Base-by-base conservation (phyloP, 2,329 filamentous ascomycete species). In the Pseudogymnoascus sp. region DNA sequence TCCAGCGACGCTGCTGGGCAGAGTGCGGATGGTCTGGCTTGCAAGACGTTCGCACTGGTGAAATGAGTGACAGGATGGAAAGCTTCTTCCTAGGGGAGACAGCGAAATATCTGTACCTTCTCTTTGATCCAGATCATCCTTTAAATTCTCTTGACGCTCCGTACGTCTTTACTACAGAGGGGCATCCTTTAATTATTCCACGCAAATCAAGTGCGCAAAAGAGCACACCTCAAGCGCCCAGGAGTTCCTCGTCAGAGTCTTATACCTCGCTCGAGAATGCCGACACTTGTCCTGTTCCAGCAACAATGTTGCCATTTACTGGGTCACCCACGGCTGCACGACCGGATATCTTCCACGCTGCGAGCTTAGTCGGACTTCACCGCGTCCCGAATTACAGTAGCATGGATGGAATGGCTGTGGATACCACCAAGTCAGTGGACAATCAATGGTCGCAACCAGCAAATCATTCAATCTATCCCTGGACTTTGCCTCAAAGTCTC, bases 31-130 rank as follows among this genome's bases (percentile, higher is more conserved):
- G 93, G 92, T 90, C 93, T 13, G 93, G 93, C 0, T 80, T 97
- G 37, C 88, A 92, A 70, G 88, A 93, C 73, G 90, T 93, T 7
- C 80, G 87, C 35, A 90, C 84, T 4, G 93, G 93, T 3, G 91
- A 97, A 76, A 86, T 91, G 75, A 90, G 85, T 69, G 93, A 99
- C 73, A 88, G 95, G 35, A 97, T 97, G 95, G 95, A 99, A 76
- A 97, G 93, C 73, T 99, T 97, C 80, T 97, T 97, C 72, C 81
- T 99, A 0, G 93, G 95, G 13, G 95, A 99, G 76, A 99, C 95
- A 1, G 88, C 91, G 50, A 97, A 97, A 75, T 99, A 99, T 74
- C 80, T 99, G 66, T 97, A 96, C 74, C 79, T 99, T 62, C 83
- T 97, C 2, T 97, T 96, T 74, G 90, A 96, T 68, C 82, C 87